phyloP scores from a whole-genome alignment of 2,329 filamentous ascomycete species.

The Lachnellula arida region DNA sequence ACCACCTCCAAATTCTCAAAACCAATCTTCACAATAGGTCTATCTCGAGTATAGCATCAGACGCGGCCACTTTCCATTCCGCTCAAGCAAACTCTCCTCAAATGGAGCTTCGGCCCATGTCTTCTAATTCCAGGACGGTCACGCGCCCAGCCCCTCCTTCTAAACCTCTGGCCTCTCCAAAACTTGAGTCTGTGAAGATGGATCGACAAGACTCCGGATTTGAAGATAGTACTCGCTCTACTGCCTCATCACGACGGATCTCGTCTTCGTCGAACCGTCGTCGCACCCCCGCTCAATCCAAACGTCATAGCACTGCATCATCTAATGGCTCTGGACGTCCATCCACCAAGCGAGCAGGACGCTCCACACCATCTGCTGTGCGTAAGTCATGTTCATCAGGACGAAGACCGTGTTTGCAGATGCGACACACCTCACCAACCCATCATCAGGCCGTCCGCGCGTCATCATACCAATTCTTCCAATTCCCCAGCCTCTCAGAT shows the following conservation, averaged over 20 bases:
- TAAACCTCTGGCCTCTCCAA: constrained; percentile 6
- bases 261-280: constrained; percentile 15
- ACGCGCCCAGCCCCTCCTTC: constrained; percentile 4
- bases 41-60: constrained; percentile 25
- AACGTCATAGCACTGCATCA: constrained; percentile 12
- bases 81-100: constrained; percentile 20
- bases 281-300: constrained; percentile 5
- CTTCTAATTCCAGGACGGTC: constrained; percentile 1
- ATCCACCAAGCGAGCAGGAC: constrained; percentile 17
- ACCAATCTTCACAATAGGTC: constrained; percentile 24
- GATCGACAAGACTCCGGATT: constrained; percentile 30
- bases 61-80: constrained; percentile 29
- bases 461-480: constrained; percentile 26
- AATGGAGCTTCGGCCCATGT: constrained; percentile 17
- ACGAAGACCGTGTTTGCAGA: constrained; percentile 4
- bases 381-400: constrained; percentile 4
- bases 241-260: constrained; percentile 11
- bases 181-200: constrained; percentile 21
- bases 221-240: constrained; percentile 11
- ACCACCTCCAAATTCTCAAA: constrained; percentile 16
- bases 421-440: constrained; percentile 6
- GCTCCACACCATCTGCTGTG: constrained; percentile 10
- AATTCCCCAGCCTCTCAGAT: constrained; percentile 27
- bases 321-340: constrained; percentile 13
- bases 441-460: not conserved